Evolutionary conservation across 73 alveolate genomes (phyloP).

Genomic region (Symbiodinium natans): DNA sequence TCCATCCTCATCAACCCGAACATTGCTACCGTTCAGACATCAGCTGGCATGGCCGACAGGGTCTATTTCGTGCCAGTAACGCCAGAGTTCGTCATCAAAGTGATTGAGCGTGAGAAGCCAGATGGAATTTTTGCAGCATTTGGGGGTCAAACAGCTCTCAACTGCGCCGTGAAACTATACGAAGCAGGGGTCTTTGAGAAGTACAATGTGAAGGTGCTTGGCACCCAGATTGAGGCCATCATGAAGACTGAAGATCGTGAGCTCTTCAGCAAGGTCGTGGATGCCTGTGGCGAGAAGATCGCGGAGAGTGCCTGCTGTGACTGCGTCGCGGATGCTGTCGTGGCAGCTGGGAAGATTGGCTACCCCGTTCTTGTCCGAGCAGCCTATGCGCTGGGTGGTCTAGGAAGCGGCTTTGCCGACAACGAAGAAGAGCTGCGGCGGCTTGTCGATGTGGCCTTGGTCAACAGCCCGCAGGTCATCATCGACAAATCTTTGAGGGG

Average conservation of each 20-base stretch:
- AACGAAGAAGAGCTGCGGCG: constrained; percentile 85
- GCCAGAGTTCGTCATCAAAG: constrained; percentile 86
- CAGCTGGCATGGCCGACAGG: constrained; percentile 93
- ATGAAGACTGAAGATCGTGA: constrained; percentile 91
- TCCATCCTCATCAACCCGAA: constrained; percentile 92
- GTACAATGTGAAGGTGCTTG: constrained; percentile 85
- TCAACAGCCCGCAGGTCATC: constrained; percentile 73
- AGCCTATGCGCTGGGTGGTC: constrained; percentile 94
- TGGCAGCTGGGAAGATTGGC: constrained; percentile 82
- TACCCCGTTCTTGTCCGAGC: constrained; percentile 94
- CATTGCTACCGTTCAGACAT: constrained; percentile 94
- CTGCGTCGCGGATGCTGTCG: constrained; percentile 39
- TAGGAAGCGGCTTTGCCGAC: constrained; percentile 87
- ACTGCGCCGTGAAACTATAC: constrained; percentile 88
- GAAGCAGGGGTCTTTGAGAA: constrained; percentile 78
- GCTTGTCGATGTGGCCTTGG: constrained; percentile 57
- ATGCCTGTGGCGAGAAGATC: constrained; percentile 47
- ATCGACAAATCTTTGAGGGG: constrained; percentile 92
- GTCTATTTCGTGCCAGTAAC: constrained; percentile 92
- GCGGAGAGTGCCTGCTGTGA: constrained; percentile 85
- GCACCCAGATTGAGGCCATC: constrained; percentile 90
- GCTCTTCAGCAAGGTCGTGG: constrained; percentile 48
- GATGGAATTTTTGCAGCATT: constrained; percentile 94
- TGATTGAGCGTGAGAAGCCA: constrained; percentile 84
- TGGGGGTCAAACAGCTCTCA: constrained; percentile 94